Evolutionary conservation across 2,329 filamentous ascomycete species (phyloP).

Genomic region (Canariomyces notabilis): DNA sequence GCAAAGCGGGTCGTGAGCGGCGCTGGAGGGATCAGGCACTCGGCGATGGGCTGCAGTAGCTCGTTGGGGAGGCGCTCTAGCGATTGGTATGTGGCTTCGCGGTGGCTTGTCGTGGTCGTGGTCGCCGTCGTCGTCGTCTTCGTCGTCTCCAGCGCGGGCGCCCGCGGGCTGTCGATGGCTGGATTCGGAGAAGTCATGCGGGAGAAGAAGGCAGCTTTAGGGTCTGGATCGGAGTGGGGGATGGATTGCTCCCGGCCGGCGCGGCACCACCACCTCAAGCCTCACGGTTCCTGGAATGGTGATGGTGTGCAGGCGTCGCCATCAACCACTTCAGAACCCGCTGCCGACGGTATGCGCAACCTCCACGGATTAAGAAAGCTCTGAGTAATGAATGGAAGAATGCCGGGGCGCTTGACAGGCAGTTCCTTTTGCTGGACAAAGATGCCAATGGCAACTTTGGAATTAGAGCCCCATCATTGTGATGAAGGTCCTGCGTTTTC

Average conservation of each 20-base stretch:
- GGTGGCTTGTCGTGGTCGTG: no score
- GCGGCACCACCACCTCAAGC: no score
- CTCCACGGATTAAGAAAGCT: no score
- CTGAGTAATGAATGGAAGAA: no score
- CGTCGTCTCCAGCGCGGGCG: background rate
- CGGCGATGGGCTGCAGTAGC: constrained; percentile 26
- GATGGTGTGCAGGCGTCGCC: constrained; percentile 10
- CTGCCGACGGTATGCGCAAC: background rate
- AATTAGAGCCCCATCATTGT: constrained; percentile 13
- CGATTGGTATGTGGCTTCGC: no score
- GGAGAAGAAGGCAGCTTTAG: background rate
- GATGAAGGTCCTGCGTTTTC: background rate
- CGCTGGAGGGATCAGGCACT: constrained; percentile 19
- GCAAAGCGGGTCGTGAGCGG: constrained; percentile 26
- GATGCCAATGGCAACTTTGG: no score
- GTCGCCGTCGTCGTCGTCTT: no score
- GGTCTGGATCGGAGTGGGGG: background rate
- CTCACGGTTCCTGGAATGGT: no score
- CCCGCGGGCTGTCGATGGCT: constrained; percentile 7
- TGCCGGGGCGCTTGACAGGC: background rate
- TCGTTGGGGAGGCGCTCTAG: constrained; percentile 25
- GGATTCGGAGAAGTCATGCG: constrained; percentile 17
- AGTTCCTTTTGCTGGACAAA: no score
- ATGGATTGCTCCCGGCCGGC: background rate
- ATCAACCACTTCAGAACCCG: background rate